Evolutionary conservation across 75 land plant species (phyloP), one percentile per base, ranked within the genome.

Genomic region (Picea glauca): DNA sequence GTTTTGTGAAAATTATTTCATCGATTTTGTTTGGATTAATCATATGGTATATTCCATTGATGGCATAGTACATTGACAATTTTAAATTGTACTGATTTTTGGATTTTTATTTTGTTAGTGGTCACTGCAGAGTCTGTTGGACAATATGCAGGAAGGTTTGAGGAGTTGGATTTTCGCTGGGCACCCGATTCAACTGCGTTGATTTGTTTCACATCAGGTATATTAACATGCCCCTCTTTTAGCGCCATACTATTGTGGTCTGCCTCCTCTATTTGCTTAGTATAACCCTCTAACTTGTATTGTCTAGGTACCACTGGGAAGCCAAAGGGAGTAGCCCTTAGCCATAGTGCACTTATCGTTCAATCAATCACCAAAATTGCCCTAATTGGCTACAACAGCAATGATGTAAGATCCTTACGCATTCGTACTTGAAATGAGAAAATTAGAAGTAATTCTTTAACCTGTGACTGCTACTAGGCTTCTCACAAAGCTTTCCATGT

Each of bases 201-300:
- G 8, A 92, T 96, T 85, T 96, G 99, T 85, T 96, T 96, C 84
- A 96, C 99, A 65, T 96, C 97, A 85, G 99, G 96, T 93, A 73
- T 50, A 20, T 20, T 6, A 46, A 46, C 50, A 46, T 46, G 38
- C 38, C 38, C 38, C 38, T 35, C 38, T 35, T 35, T 35, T 35
- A 35, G 38, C 3, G 38, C 3, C 38, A 35, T 35, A 3, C 38
- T 0, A 35, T 35, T 35, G 38, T 35, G 38, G 38, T 35, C 0
- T 35, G 50, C 0, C 7, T 46, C 50, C 50, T 46, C 50, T 46
- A 46, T 46, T 5, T 46, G 6, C 50, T 0, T 46, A 46, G 50
- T 46, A 46, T 35, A 35, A 35, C 38, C 38, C 38, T 35, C 1
- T 35, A 35, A 35, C 38, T 35, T 35, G 38, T 35, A 35, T 35